Conservation (phyloP, 768 basidiomycete genomes). For the Naganishia friedmannii region DNA sequence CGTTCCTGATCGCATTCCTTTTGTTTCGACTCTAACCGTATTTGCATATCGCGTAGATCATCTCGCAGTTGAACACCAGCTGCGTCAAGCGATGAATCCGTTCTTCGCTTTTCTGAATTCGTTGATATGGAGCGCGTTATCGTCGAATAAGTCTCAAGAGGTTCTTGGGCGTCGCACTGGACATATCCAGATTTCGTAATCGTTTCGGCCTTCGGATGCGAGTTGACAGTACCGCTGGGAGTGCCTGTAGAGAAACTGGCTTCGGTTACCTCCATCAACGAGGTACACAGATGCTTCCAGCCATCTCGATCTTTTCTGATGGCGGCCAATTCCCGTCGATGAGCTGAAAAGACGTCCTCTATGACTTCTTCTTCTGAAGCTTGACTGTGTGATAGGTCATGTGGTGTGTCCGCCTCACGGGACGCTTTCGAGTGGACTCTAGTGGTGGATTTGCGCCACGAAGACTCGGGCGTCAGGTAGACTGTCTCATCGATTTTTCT, state of each 20-base stretch:
- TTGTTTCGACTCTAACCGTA: conserved; percentile 5
- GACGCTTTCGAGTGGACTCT: neutral
- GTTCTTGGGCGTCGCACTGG: neutral
- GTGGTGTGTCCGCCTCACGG: neutral
- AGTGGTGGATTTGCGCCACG: neutral
- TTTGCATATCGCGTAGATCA: conserved; percentile 3
- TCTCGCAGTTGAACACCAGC: neutral
- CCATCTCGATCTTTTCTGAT: conserved; percentile 13
- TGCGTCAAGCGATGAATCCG: neutral
- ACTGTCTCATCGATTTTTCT: neutral
- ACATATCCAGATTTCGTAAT: neutral
- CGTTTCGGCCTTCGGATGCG: neutral
- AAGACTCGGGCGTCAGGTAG: conserved; percentile 9
- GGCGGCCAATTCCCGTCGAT: neutral
- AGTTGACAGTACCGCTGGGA: too few relatives aligned
- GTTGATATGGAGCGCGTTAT: neutral
- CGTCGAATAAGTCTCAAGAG: neutral
- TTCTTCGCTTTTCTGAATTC: neutral
- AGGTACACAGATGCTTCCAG: conserved; percentile 11
- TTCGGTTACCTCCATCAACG: conserved; percentile 2
- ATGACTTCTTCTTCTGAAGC: neutral
- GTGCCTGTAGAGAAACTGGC: neutral
- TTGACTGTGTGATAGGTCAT: neutral
- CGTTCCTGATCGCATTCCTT: conserved; percentile 10
- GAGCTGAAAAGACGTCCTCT: conserved; percentile 10